Evolutionary conservation across 2,329 filamentous ascomycete genomes (phyloP).

Genomic region (Aspergillus neoniger): DNA sequence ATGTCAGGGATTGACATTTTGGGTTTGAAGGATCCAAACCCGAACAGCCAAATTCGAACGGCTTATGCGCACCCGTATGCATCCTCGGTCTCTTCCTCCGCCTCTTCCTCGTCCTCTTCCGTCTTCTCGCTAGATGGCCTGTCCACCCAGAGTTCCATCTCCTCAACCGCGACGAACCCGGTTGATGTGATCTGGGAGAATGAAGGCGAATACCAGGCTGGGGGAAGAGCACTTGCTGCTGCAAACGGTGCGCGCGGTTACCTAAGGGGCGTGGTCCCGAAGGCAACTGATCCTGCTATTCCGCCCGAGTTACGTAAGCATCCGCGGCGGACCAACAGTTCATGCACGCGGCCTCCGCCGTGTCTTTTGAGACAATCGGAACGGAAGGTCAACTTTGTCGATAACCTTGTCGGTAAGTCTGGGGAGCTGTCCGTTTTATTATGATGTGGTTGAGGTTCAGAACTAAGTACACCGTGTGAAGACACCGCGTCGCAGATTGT

Average conservation of each 20-base stretch:
- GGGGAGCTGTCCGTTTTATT: constrained; percentile 31
- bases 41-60: constrained; percentile 38
- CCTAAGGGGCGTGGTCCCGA: constrained; percentile 31
- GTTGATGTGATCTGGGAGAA: constrained; percentile 55
- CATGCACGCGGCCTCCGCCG: constrained; percentile 66
- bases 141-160: constrained; percentile 69
- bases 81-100: constrained; percentile 70
- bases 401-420: constrained; percentile 93
- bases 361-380: constrained; percentile 82
- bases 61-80: constrained; percentile 60
- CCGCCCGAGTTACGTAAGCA: constrained; percentile 49
- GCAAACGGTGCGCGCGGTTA: constrained; percentile 29
- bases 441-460: constrained; percentile 28
- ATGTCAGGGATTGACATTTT: constrained; percentile 49
- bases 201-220: constrained; percentile 33
- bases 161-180: constrained; percentile 65
- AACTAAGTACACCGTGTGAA: constrained; percentile 47
- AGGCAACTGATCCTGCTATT: constrained; percentile 37
- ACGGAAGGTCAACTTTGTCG: constrained; percentile 92
- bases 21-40: constrained; percentile 44
- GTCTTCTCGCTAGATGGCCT: constrained; percentile 70
- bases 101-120: constrained; percentile 74
- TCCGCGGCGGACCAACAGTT: constrained; percentile 56
- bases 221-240: constrained; percentile 28
- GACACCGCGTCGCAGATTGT: constrained; percentile 98